Conservation (phyloP, 306 rosid genomes). For the Quercus variabilis region DNA sequence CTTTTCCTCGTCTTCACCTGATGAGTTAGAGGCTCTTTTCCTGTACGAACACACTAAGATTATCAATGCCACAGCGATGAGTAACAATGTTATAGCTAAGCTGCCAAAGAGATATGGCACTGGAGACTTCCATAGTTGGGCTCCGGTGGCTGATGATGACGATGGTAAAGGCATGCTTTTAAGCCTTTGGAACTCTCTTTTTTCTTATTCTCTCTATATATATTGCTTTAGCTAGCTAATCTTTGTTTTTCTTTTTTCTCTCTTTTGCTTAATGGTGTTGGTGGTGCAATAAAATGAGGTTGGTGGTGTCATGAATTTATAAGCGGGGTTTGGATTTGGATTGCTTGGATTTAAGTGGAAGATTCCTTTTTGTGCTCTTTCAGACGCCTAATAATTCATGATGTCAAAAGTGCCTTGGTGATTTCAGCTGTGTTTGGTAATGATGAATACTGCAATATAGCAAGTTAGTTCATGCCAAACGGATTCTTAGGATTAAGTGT, state of each 20-base stretch:
- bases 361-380: slow-evolving; percentile 40
- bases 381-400: slow-evolving; percentile 34
- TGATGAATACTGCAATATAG: not conserved
- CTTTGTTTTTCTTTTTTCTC: not conserved
- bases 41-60: slow-evolving; percentile 61
- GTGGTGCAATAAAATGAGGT: slow-evolving; percentile 5
- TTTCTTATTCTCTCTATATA: not conserved
- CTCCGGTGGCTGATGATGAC: slow-evolving; percentile 19
- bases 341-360: slow-evolving; percentile 23
- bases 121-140: slow-evolving; percentile 63
- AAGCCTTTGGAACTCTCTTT: slow-evolving; percentile 29
- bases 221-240: not conserved
- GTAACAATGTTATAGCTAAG: slow-evolving; percentile 46
- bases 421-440: not conserved
- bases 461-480: not conserved
- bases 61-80: slow-evolving; percentile 62
- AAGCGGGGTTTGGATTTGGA: slow-evolving; percentile 17
- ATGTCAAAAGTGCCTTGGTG: slow-evolving; percentile 17
- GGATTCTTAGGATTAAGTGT: not conserved
- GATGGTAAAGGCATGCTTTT: slow-evolving; percentile 24
- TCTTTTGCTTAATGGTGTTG: not conserved
- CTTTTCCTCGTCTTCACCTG: slow-evolving; percentile 14
- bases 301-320: slow-evolving; percentile 41
- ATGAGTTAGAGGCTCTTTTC: slow-evolving; percentile 26
- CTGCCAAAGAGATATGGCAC: slow-evolving; percentile 82